Percentiles rank a stretch among this genome's conserved stretches.
Conservation (phyloP, 805 yeast species). For the Cyberlindnera samutprakarnensis region DNA sequence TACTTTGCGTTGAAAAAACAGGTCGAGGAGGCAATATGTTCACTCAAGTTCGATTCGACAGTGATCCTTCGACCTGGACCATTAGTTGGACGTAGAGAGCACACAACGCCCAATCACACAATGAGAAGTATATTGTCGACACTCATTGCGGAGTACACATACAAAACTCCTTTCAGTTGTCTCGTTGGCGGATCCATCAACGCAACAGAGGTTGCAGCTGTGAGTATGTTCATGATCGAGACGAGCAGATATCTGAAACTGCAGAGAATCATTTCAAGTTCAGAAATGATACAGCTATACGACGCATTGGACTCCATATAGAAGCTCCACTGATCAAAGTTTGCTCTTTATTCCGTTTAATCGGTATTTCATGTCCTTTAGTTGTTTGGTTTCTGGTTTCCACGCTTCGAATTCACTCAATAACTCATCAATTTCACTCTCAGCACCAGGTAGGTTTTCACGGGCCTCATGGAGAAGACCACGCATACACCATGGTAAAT, state of each 20-base stretch:
- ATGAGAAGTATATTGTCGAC: constrained; percentile 7
- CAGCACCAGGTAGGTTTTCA: constrained; percentile 37
- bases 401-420: constrained; percentile 72
- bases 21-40: constrained; percentile 56
- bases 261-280: constrained; percentile 4
- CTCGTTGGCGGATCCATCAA: constrained; percentile 12
- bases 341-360: constrained; percentile 44
- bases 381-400: constrained; percentile 77
- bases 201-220: constrained; percentile 15
- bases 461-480: constrained; percentile 68
- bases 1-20: constrained; percentile 64
- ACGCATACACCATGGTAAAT: constrained; percentile 88
- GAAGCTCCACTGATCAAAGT: constrained; percentile 5
- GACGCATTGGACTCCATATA: not conserved
- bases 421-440: constrained; percentile 51
- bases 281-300: constrained; percentile 3
- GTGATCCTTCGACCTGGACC: constrained; percentile 73
- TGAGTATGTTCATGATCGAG: constrained; percentile 11
- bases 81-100: constrained; percentile 26
- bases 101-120: constrained; percentile 3
- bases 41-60: constrained; percentile 54
- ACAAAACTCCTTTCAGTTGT: constrained; percentile 8
- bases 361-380: constrained; percentile 80
- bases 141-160: constrained; percentile 10
- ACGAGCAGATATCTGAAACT: constrained; percentile 1